phyloP scores from a whole-genome alignment of 2,329 filamentous ascomycete genomes.

The Cladophialophora carrionii region DNA sequence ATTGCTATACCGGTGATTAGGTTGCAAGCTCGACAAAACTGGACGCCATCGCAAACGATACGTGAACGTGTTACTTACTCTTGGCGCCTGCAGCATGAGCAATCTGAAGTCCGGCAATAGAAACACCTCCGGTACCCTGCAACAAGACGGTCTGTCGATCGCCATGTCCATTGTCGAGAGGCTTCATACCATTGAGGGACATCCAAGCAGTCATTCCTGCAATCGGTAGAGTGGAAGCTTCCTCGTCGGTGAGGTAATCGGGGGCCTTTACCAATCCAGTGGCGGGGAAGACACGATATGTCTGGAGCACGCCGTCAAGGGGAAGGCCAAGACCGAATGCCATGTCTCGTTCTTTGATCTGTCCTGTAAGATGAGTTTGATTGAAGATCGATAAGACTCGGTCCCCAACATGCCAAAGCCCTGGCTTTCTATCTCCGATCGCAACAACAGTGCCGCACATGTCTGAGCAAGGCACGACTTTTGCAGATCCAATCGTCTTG shows the following conservation, averaged over 20 bases:
- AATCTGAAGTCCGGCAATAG: conserved; percentile 51
- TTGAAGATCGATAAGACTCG: conserved; percentile 48
- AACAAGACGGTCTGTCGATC: conserved; percentile 48
- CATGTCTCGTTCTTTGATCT: conserved; percentile 38
- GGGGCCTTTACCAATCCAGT: conserved; percentile 49
- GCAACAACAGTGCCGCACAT: conserved; percentile 49
- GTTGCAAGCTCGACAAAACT: conserved; percentile 33
- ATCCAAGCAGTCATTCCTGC: conserved; percentile 57
- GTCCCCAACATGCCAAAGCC: conserved; percentile 43
- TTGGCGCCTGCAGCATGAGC: conserved; percentile 54
- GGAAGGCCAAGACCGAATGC: conserved; percentile 48
- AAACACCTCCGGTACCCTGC: conserved; percentile 55
- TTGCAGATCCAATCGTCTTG: conserved; percentile 18
- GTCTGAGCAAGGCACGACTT: conserved; percentile 47
- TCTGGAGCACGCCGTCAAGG: conserved; percentile 49
- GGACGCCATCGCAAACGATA: conserved; percentile 38
- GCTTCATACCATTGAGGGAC: conserved; percentile 54
- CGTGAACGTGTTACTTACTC: conserved; percentile 46
- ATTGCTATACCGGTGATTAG: conserved; percentile 46
- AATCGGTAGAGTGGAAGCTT: conserved; percentile 50
- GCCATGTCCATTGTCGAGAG: conserved; percentile 48
- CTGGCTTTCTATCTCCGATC: conserved; percentile 44
- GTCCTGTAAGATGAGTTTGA: conserved; percentile 48
- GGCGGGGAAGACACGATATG: conserved; percentile 52
- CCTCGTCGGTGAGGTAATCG: conserved; percentile 47